These are phyloP conservation scores for Phialemoniopsis sp. DNA, from an alignment of 2,329 filamentous ascomycete genomes.

Conservation along the genomic window DNA sequence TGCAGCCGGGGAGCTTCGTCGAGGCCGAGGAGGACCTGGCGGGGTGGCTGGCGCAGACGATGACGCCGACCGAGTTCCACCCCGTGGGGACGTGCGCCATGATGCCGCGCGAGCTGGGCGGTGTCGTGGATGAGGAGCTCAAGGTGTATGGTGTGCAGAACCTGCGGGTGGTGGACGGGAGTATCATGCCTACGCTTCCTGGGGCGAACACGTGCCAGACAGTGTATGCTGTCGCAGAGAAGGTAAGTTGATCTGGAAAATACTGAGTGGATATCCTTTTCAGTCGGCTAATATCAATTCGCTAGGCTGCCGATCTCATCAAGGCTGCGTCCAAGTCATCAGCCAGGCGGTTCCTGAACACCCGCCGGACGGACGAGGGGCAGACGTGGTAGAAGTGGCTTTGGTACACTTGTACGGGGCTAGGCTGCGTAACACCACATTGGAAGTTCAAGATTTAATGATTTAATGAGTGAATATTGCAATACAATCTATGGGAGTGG, in stretches of 20 bases:
- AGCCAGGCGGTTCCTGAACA: no score
- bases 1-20: constrained; percentile 25
- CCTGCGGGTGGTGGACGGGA: constrained; percentile 39
- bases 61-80: constrained; percentile 27
- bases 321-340: no score
- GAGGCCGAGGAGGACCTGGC: constrained; percentile 18
- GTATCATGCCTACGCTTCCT: constrained; percentile 33
- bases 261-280: no score
- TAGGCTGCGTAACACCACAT: no score
- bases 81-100: constrained; percentile 38
- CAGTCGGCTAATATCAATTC: no score
- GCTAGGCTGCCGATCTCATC: no score
- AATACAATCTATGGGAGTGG: no score
- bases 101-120: constrained; percentile 35
- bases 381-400: no score
- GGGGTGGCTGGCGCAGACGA: constrained; percentile 11
- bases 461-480: no score
- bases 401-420: no score
- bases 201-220: constrained; percentile 18
- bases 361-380: no score
- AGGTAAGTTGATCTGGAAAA: constrained; percentile 12
- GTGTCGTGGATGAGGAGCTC: constrained; percentile 36
- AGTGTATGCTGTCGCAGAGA: constrained; percentile 19
- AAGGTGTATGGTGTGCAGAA: constrained; percentile 37
- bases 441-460: no score